A percentile compares a stretch with the other conserved stretches of the same genome.
Conservation (phyloP, 164 flowering plant genomes). For the Aristolochia californica region DNA sequence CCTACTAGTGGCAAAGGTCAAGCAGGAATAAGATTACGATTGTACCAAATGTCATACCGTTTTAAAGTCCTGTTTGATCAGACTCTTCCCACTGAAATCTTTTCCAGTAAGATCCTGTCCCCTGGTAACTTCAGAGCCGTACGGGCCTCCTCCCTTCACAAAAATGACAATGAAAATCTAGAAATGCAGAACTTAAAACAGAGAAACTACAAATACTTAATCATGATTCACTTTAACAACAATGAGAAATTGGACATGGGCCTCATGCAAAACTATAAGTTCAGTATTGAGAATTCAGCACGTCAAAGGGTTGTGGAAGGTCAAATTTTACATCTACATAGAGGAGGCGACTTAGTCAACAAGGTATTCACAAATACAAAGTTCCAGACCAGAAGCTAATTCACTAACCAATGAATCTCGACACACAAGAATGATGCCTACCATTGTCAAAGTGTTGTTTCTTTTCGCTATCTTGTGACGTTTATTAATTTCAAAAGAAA, state of each 20-base stretch:
- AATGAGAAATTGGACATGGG: neutral
- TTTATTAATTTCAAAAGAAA: neutral
- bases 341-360: neutral
- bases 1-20: neutral
- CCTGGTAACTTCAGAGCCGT: slow-evolving; percentile 84
- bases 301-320: neutral
- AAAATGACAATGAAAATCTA: slow-evolving; percentile 3
- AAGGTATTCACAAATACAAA: neutral
- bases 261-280: neutral
- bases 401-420: neutral
- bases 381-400: neutral
- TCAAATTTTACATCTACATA: neutral
- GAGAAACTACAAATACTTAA: neutral
- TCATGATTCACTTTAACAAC: neutral
- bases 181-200: neutral
- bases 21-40: neutral
- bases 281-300: neutral
- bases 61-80: slow-evolving; percentile 92
- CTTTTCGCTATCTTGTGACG: neutral
- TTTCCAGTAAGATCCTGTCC: slow-evolving; percentile 89
- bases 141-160: slow-evolving; percentile 95
- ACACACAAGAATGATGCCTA: neutral
- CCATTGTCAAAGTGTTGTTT: neutral
- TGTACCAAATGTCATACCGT: slow-evolving; percentile 38
- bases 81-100: slow-evolving; percentile 82